Base-by-base conservation (phyloP, 306 rosid genomes). In the Pachyrhizus erosus region DNA sequence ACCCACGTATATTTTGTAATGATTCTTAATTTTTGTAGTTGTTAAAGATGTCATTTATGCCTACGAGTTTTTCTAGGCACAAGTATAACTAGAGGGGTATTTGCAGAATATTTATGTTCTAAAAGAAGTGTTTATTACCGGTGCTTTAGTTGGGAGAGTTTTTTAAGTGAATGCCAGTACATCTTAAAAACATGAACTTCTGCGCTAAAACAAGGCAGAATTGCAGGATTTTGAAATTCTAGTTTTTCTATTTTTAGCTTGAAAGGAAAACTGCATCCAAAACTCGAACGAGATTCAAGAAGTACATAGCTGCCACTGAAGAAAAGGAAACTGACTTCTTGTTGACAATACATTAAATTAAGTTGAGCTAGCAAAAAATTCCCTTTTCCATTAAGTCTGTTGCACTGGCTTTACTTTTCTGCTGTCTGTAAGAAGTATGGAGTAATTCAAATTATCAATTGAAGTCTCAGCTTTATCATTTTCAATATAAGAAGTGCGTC, bases 1-100 rank as follows among this genome's bases (percentile, higher is more conserved):
- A n/a, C n/a, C n/a, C n/a, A n/a, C n/a, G n/a, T n/a, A 54, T 14
- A 20, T 40, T 75, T 21, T 42, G 14, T 31, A 3, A 51, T 66
- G 20, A 2, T 39, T 75, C 62, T 73, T 51, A 74, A 18, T 49
- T 51, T 65, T 13, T 67, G 43, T 9, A 55, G 70, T 66, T 73
- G 40, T 29, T 43, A 27, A 79, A 23, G 42, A 52, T 39, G 70
- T 60, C 21, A 80, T 24, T 26, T 58, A 24, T 14, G 15, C 67
- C 65, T 48, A 21, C 31, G 4, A n/a, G 37, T 23, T 26, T 80
- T 80, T 69, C 42, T 51, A 33, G 51, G 13, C 1, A 13, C 13
- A 52, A 33, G 2, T 24, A 37, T 52, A 37, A 51, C 17, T 51
- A 51, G 75, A 51, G 75, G 65, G 37, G 67, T 5, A 40, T 3